phyloP scores from a whole-genome alignment of 306 rosid genomes.

The Biancaea sappan region DNA sequence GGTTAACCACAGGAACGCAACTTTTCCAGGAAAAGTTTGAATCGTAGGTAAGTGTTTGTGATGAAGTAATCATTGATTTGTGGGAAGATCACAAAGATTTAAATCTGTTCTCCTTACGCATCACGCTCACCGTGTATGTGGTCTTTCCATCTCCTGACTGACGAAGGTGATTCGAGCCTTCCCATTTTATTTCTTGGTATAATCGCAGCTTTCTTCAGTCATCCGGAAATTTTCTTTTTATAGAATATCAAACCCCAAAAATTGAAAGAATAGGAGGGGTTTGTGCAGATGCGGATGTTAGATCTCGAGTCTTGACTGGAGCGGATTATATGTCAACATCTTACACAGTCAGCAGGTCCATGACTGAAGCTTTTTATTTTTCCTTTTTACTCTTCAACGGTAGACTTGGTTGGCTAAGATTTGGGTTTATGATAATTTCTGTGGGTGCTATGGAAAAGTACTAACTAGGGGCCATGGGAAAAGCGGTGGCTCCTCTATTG shows the following conservation, averaged over 20 bases:
- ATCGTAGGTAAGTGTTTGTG: background rate
- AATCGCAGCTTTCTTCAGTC: background rate
- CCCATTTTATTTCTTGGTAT: background rate
- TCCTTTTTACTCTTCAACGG: background rate
- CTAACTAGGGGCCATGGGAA: slow-evolving; percentile 46
- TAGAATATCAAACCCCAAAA: background rate
- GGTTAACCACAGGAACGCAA: background rate
- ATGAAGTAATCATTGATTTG: background rate
- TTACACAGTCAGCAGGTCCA: background rate
- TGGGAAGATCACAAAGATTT: background rate
- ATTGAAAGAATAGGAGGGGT: slow-evolving; percentile 4
- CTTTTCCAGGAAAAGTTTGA: no score
- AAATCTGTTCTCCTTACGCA: background rate
- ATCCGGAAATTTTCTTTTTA: background rate
- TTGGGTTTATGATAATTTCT: slow-evolving; percentile 22
- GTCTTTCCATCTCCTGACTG: background rate
- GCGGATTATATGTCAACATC: slow-evolving; percentile 4
- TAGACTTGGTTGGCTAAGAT: background rate
- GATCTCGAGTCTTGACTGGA: slow-evolving; percentile 28
- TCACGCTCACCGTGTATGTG: background rate
- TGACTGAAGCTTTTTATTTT: background rate
- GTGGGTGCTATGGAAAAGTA: background rate
- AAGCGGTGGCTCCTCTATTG: slow-evolving; percentile 50
- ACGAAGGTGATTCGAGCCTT: background rate
- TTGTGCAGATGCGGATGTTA: background rate